Percentiles rank a stretch among this genome's conserved stretches.
phyloP scores from a whole-genome alignment of 2,329 filamentous ascomycete species.

The Fusarium pseudonygamai region DNA sequence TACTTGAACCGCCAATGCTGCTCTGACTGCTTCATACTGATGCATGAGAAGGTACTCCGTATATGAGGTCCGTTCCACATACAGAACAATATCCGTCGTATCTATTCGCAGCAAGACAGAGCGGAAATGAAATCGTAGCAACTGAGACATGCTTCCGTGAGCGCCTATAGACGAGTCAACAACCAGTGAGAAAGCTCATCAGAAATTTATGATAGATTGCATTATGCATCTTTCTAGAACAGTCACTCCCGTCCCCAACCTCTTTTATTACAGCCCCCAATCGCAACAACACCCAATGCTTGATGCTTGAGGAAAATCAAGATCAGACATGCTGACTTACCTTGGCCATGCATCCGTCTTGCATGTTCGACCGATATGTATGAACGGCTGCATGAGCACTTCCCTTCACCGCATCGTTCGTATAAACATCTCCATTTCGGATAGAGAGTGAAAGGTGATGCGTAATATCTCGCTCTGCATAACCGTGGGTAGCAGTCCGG shows the following conservation, averaged over 20 bases:
- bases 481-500: neutral
- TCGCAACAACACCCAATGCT: neutral
- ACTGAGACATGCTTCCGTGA: slow-evolving; percentile 25
- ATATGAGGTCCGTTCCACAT: slow-evolving; percentile 9
- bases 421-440: neutral
- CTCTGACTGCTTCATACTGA: neutral
- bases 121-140: neutral
- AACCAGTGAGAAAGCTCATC: slow-evolving; percentile 8
- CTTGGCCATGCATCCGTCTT: slow-evolving; percentile 24
- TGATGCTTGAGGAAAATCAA: neutral
- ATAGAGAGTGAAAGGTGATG: neutral
- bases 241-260: slow-evolving; percentile 14
- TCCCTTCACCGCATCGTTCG: slow-evolving; percentile 31
- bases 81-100: slow-evolving; percentile 6
- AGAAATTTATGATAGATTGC: slow-evolving; percentile 10
- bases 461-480: neutral
- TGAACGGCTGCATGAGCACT: neutral
- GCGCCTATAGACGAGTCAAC: neutral
- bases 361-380: neutral
- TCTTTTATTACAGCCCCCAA: slow-evolving; percentile 6
- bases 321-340: neutral
- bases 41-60: neutral
- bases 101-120: neutral
- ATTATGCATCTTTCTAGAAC: slow-evolving; percentile 27
- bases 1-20: slow-evolving; percentile 9